Base-by-base conservation (phyloP, 352 stramenopile species). In the Phytopythium litorale region DNA sequence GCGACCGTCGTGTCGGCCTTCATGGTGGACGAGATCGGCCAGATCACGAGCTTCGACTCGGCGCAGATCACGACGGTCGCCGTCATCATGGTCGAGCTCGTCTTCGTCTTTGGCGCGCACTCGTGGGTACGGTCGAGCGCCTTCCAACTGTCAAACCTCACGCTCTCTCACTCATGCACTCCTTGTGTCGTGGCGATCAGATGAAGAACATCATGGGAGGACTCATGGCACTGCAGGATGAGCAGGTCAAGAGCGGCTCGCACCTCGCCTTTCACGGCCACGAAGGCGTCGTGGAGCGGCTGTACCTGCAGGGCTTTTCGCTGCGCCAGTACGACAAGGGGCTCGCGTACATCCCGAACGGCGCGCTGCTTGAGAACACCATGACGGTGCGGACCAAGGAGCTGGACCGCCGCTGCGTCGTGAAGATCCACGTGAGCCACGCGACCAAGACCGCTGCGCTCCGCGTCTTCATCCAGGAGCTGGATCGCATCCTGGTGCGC, bases 201-300 rank as follows among this genome's bases (percentile, higher is more conserved):
- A 67, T 92, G 35, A 91, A 91, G 49, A 95, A 95, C 63, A 88
- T 89, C 18, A 89, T 95, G 72, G 86, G 86, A 38, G 86, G 86
- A 12, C 63, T 95, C 15, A 85, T 93, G 67, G 75, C 83, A 40
- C 71, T 95, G 53, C 73, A 92, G 46, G 86, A 95, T 33, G 86
- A 95, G 56, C 84, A 91, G 68, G 79, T 95, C 65, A 90, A 91
- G 52, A 91, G 78, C 61, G 86, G 86, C 15, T 71, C 72, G 18
- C 83, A 93, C 56, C 73, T 95, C 7, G 75, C 72, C 11, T 91
- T 95, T 43, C 75, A 87, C 42, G 81, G 77, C 37, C 82, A 92
- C 63, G 77, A 92, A 68, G 86, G 86, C n/a, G 79, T 92, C 19
- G 77, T 95, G 28, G 86, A 95, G 55, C 77, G 80, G 33, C 74